Base-by-base conservation (phyloP, 1,284 basidiomycete genomes). In the Trichosporon faecale region DNA sequence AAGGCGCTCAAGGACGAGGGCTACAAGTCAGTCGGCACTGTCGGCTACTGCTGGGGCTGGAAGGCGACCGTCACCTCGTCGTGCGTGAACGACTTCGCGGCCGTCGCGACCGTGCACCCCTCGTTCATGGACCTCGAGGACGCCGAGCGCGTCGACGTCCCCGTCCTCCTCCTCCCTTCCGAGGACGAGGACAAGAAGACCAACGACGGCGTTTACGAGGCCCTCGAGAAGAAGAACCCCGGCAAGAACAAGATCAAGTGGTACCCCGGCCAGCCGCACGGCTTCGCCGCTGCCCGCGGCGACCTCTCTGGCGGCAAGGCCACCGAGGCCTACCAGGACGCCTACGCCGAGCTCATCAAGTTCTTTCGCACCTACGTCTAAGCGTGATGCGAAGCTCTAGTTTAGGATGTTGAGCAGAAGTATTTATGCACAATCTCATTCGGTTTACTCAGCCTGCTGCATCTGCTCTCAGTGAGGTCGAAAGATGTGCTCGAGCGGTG, bases 11-110 rank as follows among this genome's bases (percentile, higher is more conserved):
- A 81, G 76, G 66, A 68, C 7, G 66, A 76, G 18, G 81, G 83
- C 35, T 75, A 75, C 29, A 49, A 73, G 18, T 82, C 79, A 70
- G 68, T 85, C 66, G 85, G 80, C 23, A 69, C 78, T 7, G 74
- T 82, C 66, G 85, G 85, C 33, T 82, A 77, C 78, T 86, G 85
- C 78, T 84, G 83, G 80, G 80, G 81, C 64, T 81, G 75, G 72
- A 82, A 83, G 75, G 76, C 75, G n/a, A 63, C 74, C 16, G 70
- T 77, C 3, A 40, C 68, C 6, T 66, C 73, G 31, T 72, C 76
- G 68, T 73, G 70, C 16, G 68, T 70, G 37, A 73, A 73, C 29
- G 68, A 73, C 12, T 75, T 79, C 55, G 72, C 76, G 11, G 80
- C 78, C 25, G 72, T 83, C 21, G 78, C 79, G n/a, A 69, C 74